Evolutionary conservation across 441 rosid species (phyloP), one percentile per base, ranked within the genome.

Genomic region (Pelargonium fulgidum): DNA sequence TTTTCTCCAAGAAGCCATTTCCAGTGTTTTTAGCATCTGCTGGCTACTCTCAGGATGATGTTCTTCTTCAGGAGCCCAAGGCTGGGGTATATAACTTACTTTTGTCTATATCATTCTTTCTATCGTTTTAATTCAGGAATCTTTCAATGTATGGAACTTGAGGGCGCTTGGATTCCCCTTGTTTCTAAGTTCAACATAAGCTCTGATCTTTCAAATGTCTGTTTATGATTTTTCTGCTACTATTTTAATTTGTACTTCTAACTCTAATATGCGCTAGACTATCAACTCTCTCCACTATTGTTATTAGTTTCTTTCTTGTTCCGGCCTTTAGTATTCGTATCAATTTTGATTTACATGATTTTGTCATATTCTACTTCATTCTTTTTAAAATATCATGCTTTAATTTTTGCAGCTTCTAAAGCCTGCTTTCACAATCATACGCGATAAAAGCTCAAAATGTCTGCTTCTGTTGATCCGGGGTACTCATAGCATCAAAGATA

Each of bases 401-500:
- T 29, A 1, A 29, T 29, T 1, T 54, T 54, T 85, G 85, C 94
- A 94, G 97, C 82, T 94, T 78, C 72, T 94, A 89, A 86, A 87
- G 85, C 99, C 99, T 1, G 96, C 99, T 73, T 94, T 94, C 81
- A 92, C 99, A 7, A 81, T 92, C 64, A 85, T 94, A 73, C 75
- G 81, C 17, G 97, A 94, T 74, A 83, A 77, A 71, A 80, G 75
- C 68, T 82, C 85, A 7, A 86, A 86, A 73, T 78, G 89, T 81
- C 72, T 90, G 39, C 89, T 94, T 66, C 78, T 94, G 47, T 79
- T 94, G 85, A 94, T 94, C 75, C 96, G 98, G 52, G 97, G 99
- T 64, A 92, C 96, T 29, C 98, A 94, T 73, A 86, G 97, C 86
- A 92, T 92, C 68, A 94, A 92, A 81, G 99, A 94, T 67, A 94